These are phyloP conservation scores for Liquidambar formosana DNA, from an alignment of 164 flowering plant species.

Conservation along the genomic window DNA sequence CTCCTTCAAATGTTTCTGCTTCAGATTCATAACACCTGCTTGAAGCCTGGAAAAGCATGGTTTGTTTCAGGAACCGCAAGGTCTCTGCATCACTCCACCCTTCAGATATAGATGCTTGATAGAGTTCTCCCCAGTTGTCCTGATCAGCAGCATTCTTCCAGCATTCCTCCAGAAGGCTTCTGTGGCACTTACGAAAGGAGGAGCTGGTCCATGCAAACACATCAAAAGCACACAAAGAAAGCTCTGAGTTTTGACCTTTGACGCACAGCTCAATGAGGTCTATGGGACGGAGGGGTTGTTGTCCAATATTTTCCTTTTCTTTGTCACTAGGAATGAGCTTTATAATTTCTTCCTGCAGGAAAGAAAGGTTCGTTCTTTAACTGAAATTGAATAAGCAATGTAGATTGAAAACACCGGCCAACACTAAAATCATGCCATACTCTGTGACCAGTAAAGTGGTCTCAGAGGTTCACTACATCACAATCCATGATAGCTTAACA, in stretches of 20 bases:
- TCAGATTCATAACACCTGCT: slow-evolving; percentile 70
- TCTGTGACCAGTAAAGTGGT: too few species aligned
- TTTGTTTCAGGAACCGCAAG: slow-evolving; percentile 40
- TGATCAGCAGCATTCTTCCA: slow-evolving; percentile 81
- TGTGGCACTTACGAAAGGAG: slow-evolving; percentile 58
- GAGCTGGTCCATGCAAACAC: slow-evolving; percentile 95
- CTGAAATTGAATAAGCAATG: neutral
- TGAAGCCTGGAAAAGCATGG: slow-evolving; percentile 76
- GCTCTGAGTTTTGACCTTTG: slow-evolving; percentile 44
- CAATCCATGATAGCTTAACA: too few species aligned
- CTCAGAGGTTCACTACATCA: too few species aligned
- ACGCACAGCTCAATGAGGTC: slow-evolving; percentile 77
- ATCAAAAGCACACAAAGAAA: slow-evolving; percentile 67
- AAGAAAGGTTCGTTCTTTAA: neutral
- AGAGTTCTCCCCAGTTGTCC: slow-evolving; percentile 61
- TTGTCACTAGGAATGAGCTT: slow-evolving; percentile 37
- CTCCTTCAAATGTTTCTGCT: slow-evolving; percentile 64
- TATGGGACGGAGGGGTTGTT: slow-evolving; percentile 59
- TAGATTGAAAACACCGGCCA: too few species aligned
- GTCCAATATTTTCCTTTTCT: slow-evolving; percentile 39
- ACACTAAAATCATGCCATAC: too few species aligned
- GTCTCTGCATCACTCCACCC: slow-evolving; percentile 90
- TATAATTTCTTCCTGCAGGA: slow-evolving; percentile 70
- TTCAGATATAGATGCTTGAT: slow-evolving; percentile 50
- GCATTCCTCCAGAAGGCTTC: slow-evolving; percentile 77